These are phyloP conservation scores for Triticum monococcum DNA, from an alignment of 176 grass and related monocot species.

Conservation along the genomic window DNA sequence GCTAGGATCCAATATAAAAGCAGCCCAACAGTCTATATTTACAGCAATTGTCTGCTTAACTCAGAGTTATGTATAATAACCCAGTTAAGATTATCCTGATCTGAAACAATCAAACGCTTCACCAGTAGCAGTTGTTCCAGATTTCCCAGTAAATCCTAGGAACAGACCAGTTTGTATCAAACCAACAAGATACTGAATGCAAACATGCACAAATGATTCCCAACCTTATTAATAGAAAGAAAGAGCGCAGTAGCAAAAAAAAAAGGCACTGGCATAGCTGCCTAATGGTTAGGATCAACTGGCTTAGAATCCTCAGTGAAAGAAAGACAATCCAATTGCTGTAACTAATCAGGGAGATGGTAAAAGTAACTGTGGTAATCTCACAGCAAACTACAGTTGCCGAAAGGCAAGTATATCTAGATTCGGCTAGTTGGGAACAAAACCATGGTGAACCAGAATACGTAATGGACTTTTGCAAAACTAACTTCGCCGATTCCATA, in stretches of 20 bases:
- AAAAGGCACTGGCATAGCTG: neutral
- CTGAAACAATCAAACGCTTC: neutral
- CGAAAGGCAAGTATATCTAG: neutral
- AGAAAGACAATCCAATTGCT: neutral
- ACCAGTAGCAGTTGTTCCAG: neutral
- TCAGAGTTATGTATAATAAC: neutral
- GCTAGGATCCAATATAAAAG: neutral
- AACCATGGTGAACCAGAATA: neutral
- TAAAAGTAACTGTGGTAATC: neutral
- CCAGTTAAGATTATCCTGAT: neutral
- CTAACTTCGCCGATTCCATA: neutral
- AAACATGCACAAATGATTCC: neutral
- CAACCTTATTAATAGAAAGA: neutral
- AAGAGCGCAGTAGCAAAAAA: neutral
- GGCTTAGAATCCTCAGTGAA: neutral
- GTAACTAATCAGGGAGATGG: neutral
- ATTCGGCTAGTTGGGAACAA: neutral
- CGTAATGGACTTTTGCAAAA: neutral
- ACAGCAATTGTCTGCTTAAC: neutral
- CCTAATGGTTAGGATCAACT: neutral
- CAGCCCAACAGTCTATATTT: neutral
- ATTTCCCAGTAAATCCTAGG: neutral
- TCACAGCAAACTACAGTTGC: neutral
- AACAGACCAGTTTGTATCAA: neutral
- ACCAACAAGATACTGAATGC: no score